Conservation (phyloP, 208 protist species). For the Endotrypanum monterogeii region DNA sequence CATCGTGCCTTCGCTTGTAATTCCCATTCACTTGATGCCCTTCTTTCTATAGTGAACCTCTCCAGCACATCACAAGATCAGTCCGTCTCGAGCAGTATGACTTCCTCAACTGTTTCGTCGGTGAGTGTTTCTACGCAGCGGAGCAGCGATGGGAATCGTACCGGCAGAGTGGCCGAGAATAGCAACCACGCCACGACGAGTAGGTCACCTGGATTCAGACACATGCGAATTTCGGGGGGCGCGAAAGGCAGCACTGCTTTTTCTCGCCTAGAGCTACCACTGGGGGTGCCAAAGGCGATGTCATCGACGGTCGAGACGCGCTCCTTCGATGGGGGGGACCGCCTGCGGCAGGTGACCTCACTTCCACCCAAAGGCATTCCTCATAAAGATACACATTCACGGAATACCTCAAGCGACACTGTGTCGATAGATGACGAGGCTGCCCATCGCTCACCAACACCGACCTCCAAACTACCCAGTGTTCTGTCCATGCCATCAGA, state of each 20-base stretch:
- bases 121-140: neutral
- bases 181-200: neutral
- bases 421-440: neutral
- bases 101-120: slow-evolving; percentile 13
- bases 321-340: neutral
- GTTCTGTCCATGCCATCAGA: neutral
- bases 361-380: neutral
- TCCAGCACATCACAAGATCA: slow-evolving; percentile 29
- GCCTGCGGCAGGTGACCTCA: neutral
- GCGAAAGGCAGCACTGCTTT: slow-evolving; percentile 9
- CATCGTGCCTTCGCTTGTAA: neutral
- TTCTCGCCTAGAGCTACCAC: neutral
- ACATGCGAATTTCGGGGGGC: neutral
- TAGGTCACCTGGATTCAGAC: neutral
- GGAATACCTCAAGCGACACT: neutral
- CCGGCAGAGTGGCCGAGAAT: neutral
- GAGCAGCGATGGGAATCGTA: neutral
- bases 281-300: neutral
- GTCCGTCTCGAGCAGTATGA: slow-evolving; percentile 24
- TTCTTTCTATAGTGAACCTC: slow-evolving; percentile 68
- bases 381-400: neutral
- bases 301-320: neutral
- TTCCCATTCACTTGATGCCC: slow-evolving; percentile 44
- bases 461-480: neutral
- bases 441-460: neutral